Evolutionary conservation across 2,329 filamentous ascomycete species (phyloP), one percentile per base, ranked within the genome.

Genomic region (Colletotrichum sp.): DNA sequence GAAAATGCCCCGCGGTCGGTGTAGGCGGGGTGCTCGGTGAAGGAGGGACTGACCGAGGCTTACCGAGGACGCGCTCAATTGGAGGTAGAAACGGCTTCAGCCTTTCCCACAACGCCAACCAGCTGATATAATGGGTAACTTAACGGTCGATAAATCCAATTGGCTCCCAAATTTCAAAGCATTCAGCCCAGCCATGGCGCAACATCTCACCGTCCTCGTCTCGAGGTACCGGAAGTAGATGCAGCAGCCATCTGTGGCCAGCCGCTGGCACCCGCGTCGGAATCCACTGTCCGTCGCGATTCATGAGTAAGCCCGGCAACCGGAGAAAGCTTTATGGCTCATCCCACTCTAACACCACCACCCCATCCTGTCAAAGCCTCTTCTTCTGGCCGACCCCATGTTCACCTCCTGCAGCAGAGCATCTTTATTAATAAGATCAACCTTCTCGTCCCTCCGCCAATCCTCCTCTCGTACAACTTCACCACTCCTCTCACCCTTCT

Each of bases 231-330:
- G 28, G 7, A n/a, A 22, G 18, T 4, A 12, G 3, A 28, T 8
- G 4, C 8, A 8, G 7, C 4, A 2, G 1, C 55, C 69, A 72
- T 48, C 44, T 36, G 73, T 4, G 1, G 12, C 57, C 73, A 72
- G 55, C 73, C 39, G 73, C 1, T 28, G 3, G 4, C 69, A 64
- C 7, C 57, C 63, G 44, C 10, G 5, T 10, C 16, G 16, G 57
- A 68, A 26, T 24, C 73, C 73, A 68, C 63, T 30, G 6, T 26
- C 63, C 55, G 55, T 44, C 16, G 34, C 69, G 63, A 75, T 57
- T 72, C 73, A 68, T 75, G 73, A 68, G 72, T 75, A 72, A 75
- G 72, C 72, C 72, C 39, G 36, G 44, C 16, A n/a, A 39, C 67
- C 62, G 72, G 55, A 62, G 28, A 44, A 64, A n/a, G 30, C 55